These are phyloP conservation scores for Blastocystis hominis DNA, from an alignment of 352 stramenopile species.

Conservation along the genomic window DNA sequence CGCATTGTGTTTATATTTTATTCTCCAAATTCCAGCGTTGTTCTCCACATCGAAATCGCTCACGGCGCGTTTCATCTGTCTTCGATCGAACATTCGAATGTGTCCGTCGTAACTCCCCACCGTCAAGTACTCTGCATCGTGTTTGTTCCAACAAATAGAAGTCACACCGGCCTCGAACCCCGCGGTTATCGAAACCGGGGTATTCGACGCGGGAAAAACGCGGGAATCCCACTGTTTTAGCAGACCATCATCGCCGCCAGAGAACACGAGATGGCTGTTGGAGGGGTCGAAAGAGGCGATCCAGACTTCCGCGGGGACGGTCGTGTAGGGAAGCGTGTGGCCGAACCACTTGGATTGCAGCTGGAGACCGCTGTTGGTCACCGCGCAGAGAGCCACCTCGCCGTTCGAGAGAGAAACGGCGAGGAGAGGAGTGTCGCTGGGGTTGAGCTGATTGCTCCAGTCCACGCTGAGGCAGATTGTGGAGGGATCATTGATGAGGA, in stretches of 20 bases:
- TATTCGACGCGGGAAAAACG: background rate
- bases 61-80: background rate
- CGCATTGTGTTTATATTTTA: conserved; percentile 53
- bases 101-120: conserved; percentile 52
- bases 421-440: background rate
- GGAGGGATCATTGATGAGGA: background rate
- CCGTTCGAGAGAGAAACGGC: conserved; percentile 49
- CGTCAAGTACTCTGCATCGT: background rate
- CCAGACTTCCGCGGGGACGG: conserved; percentile 46
- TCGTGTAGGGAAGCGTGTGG: conserved; percentile 29
- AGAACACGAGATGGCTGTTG: background rate
- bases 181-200: background rate
- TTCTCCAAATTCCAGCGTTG: conserved; percentile 49
- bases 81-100: conserved; percentile 29
- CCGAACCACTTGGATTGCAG: conserved; percentile 29
- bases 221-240: conserved; percentile 42
- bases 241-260: conserved; percentile 35
- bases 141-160: conserved; percentile 48
- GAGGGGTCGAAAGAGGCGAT: conserved; percentile 34
- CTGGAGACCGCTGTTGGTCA: background rate
- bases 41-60: conserved; percentile 29
- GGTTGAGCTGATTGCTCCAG: conserved; percentile 44
- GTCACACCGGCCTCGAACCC: conserved; percentile 20
- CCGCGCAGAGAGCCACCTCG: background rate
- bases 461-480: conserved; percentile 54